Base-by-base conservation (phyloP, 2,329 filamentous ascomycete genomes). In the Diatrype stigma region DNA sequence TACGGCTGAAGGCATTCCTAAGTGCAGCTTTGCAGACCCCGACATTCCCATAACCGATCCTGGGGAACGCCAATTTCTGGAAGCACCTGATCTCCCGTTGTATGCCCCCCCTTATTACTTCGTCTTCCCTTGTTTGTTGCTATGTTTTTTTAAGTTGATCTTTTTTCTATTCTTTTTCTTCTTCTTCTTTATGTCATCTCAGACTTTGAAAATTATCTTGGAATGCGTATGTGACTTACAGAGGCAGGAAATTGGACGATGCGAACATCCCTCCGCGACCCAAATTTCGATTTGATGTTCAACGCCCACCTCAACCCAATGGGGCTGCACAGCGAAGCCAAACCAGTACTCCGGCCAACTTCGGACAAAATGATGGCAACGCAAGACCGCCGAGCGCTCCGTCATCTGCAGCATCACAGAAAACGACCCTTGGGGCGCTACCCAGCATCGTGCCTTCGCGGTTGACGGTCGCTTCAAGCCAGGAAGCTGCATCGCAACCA, bases 1-100 rank as follows among this genome's bases (percentile, higher is more conserved):
- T 70, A 83, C 85, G 70, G 73, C 78, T 66, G 77, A 83, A 70
- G 73, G 75, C 69, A 75, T 85, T 63, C 81, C 82, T 63, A 78
- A 80, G 67, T 73, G 77, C 70, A 74, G 76, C 68, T 76, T 81
- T 67, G 74, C 75, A 63, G 77, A 79, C 59, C 70, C 73, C 59
- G 80, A 84, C 76, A 77, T 77, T 74, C 76, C 74, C 52, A 72
- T 77, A 52, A 68, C 72, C 65, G 76, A 74, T 50, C 60, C 73
- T 17, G 75, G 73, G 59, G 80, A 85, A 71, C 71, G 69, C 63
- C 73, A 77, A 55, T 85, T 84, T 55, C 68, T 84, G 51, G 73
- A 80, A 60, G 75, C 75, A 44, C 77, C 74, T 58, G 81, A 85
- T 63, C 78, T 85, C 51, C 67, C 79, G 60, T 77, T 81, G 82